A percentile compares a stretch with the other conserved stretches of the same genome.
These are phyloP conservation scores for Kodamaea hsintzibuensis DNA, from an alignment of 805 yeast species.

Conservation along the genomic window DNA sequence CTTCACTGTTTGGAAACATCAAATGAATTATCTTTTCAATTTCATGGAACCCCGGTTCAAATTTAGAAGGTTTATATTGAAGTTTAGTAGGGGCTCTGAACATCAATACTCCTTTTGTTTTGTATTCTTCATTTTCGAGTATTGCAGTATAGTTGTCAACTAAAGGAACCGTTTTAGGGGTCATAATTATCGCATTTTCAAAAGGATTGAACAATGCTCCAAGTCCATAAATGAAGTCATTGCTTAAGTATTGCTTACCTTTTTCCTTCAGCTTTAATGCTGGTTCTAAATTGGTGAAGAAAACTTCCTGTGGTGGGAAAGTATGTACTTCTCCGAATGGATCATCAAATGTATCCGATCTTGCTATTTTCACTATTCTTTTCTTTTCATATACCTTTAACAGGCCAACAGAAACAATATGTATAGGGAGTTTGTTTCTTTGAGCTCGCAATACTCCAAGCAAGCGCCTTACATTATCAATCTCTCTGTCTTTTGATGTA, in stretches of 20 bases:
- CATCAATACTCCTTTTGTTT: conserved; percentile 25
- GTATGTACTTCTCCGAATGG: neutral
- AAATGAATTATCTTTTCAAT: conserved; percentile 23
- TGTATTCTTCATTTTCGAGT: conserved; percentile 15
- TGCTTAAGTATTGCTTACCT: neutral
- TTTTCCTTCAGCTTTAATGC: conserved; percentile 18
- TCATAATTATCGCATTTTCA: conserved; percentile 29
- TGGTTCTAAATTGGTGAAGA: conserved; percentile 28
- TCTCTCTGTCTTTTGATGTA: conserved; percentile 14
- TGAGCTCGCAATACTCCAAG: conserved; percentile 27
- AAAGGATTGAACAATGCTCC: conserved; percentile 36
- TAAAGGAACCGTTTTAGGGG: conserved; percentile 23
- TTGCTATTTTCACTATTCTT: conserved; percentile 14
- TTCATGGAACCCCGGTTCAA: conserved; percentile 32
- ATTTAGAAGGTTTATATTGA: conserved; percentile 17
- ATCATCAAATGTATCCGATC: neutral
- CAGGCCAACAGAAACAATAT: conserved; percentile 21
- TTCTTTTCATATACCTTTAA: conserved; percentile 13
- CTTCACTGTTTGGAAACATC: conserved; percentile 23
- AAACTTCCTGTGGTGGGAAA: conserved; percentile 20
- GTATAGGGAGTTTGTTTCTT: conserved; percentile 31
- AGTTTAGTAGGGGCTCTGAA: conserved; percentile 29
- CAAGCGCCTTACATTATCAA: conserved; percentile 21
- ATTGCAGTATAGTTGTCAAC: conserved; percentile 18
- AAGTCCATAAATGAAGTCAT: conserved; percentile 16